Base-by-base conservation (phyloP, 345 rosid species). In the Raphanus sativus region DNA sequence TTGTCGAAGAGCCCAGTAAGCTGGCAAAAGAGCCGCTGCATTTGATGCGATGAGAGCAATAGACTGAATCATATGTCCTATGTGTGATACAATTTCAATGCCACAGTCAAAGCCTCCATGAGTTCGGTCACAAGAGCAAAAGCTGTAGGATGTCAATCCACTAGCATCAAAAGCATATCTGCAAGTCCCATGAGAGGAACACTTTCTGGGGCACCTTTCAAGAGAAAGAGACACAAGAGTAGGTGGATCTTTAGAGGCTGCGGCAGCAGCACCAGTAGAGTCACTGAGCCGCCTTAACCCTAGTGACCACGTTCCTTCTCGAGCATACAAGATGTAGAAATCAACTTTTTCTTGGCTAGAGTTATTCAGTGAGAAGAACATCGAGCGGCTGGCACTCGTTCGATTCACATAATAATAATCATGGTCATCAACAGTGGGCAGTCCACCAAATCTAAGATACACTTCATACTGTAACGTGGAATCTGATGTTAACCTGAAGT, bases 21-120 rank as follows among this genome's bases (percentile, higher is more conserved):
- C 93, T 42, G 99, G 99, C 75, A 95, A 82, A 71, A 91, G 77
- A 42, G 98, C 98, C 8, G 91, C 99, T 75, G 77, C 96, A 80
- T 92, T 95, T 79, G 99, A 88, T 73, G 89, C 91, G 25, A 91
- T 92, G 62, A 95, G 90, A 71, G 97, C 91, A 77, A 92, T 61
- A 7, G 93, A 92, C 70, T 89, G 99, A 83, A 83, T 70, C 63
- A 90, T 33, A 65, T 92, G 93, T 65, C 88, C 97, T 91, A 63
- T 81, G 79, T 56, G 90, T 25, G 98, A 89, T 45, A 95, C 92
- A 73, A 95, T 75, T 81, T 90, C 96, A 56, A 87, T 63, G 77
- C 97, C 86, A 70, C 97, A 94, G 82, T 94, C 99, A 84, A 94
- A 89, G 60, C 98, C 99, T 79, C 99, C 99, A 72, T 94, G 99